phyloP scores from a whole-genome alignment of 768 basidiomycete species.

The Hirschioporus abietinus region DNA sequence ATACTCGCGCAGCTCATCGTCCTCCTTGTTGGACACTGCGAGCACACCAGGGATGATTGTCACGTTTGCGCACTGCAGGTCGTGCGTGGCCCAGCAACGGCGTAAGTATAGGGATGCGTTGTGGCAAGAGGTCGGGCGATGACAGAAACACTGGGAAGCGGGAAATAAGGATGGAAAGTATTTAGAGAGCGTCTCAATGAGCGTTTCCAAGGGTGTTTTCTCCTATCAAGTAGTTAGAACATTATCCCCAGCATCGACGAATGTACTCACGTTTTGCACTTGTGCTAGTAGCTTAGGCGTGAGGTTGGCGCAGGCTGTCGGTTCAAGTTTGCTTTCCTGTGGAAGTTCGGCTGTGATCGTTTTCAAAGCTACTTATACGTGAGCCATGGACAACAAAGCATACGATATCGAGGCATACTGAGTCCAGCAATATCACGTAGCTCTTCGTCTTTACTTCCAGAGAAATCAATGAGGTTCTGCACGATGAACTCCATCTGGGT shows the following conservation, averaged over 20 bases:
- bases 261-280: constrained; percentile 58
- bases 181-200: constrained; percentile 79
- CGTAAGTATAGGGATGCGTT: constrained; percentile 61
- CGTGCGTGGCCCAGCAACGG: constrained; percentile 71
- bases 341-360: constrained; percentile 91
- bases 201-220: constrained; percentile 67
- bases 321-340: constrained; percentile 72
- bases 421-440: constrained; percentile 90
- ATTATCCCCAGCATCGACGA: not conserved
- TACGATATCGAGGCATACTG: constrained; percentile 42
- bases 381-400: not conserved
- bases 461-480: constrained; percentile 84
- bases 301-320: constrained; percentile 76
- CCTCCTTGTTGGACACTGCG: constrained; percentile 63
- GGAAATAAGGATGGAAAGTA: constrained; percentile 82
- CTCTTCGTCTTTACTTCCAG: constrained; percentile 85
- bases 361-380: constrained; percentile 64
- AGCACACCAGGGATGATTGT: constrained; percentile 69
- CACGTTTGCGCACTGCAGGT: constrained; percentile 87
- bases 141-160: constrained; percentile 73
- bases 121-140: constrained; percentile 43
- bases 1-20: constrained; percentile 80
- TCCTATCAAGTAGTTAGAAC: constrained; percentile 4
- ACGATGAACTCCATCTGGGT: constrained; percentile 80
- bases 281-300: constrained; percentile 79